A percentile compares a stretch with the other conserved stretches of the same genome.
These are phyloP conservation scores for Onygenales sp. DNA, from an alignment of 2,329 filamentous ascomycete species.

Conservation along the genomic window DNA sequence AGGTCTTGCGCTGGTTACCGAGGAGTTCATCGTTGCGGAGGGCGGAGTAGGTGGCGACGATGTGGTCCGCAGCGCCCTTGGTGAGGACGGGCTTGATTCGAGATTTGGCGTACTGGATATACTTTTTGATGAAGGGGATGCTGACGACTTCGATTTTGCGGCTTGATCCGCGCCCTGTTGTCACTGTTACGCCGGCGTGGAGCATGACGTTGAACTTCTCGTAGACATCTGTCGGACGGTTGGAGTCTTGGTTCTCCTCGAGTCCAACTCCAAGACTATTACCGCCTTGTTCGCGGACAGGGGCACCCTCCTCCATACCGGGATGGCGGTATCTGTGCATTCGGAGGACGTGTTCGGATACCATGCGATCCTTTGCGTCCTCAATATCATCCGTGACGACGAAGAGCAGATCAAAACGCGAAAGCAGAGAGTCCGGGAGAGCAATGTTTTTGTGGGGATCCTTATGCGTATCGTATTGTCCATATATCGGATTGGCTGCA, in stretches of 20 bases:
- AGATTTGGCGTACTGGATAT: slow-evolving; percentile 95
- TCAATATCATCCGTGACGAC: slow-evolving; percentile 98
- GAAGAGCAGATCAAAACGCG: slow-evolving; percentile 96
- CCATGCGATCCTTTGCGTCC: slow-evolving; percentile 76
- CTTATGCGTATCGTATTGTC: slow-evolving; percentile 97
- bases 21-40: slow-evolving; percentile 93
- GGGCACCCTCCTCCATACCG: slow-evolving; percentile 86
- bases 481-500: slow-evolving; percentile 94
- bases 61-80: slow-evolving; percentile 83
- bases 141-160: slow-evolving; percentile 81
- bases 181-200: slow-evolving; percentile 77
- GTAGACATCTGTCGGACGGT: slow-evolving; percentile 76
- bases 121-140: slow-evolving; percentile 99
- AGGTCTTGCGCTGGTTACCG: slow-evolving; percentile 85
- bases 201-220: slow-evolving; percentile 97
- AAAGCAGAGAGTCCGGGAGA: slow-evolving; percentile 87
- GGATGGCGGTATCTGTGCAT: slow-evolving; percentile 95
- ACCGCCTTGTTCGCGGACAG: slow-evolving; percentile 75
- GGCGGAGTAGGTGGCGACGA: slow-evolving; percentile 82
- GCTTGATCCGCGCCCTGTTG: slow-evolving; percentile 61
- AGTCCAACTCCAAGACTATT: slow-evolving; percentile 83
- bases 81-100: slow-evolving; percentile 83
- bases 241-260: slow-evolving; percentile 62
- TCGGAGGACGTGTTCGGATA: slow-evolving; percentile 92
- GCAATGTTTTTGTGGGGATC: slow-evolving; percentile 98